Conservation (phyloP, 768 basidiomycete species). For the Cystofilobasidium macerans region DNA sequence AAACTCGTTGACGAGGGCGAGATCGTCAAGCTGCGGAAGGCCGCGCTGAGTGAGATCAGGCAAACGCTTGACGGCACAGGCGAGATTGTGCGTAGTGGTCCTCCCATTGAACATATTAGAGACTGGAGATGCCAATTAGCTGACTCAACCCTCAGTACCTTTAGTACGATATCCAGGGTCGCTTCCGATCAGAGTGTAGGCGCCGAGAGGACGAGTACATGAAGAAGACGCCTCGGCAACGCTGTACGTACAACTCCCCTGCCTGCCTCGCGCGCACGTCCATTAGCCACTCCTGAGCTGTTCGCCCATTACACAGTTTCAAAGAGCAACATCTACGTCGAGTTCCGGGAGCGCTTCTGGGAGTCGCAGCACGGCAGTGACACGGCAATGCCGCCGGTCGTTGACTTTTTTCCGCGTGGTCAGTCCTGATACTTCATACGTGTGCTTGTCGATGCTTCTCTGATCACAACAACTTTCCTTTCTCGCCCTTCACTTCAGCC, state of each 20-base stretch:
- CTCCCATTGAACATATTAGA: too few species aligned
- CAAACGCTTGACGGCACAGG: background rate
- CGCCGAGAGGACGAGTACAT: background rate
- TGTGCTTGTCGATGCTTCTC: background rate
- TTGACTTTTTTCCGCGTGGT: background rate
- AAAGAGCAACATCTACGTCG: background rate
- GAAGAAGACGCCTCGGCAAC: background rate
- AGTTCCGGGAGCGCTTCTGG: constrained; percentile 3
- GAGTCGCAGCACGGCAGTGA: background rate
- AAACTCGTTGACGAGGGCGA: background rate
- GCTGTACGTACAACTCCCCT: background rate
- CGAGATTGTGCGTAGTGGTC: background rate
- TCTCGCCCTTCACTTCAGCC: background rate
- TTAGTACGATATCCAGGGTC: constrained; percentile 1
- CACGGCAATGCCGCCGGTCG: background rate
- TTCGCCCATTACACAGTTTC: background rate
- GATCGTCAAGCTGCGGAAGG: background rate
- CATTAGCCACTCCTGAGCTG: background rate
- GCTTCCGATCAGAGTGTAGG: background rate
- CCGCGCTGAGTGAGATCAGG: background rate
- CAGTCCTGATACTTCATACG: background rate
- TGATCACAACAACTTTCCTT: too few species aligned
- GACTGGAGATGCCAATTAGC: too few species aligned
- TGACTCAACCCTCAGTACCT: too few species aligned
- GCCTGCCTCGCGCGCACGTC: too few species aligned